Evolutionary conservation across 2,329 filamentous ascomycete genomes (phyloP).

Genomic region (Dothistroma pini): DNA sequence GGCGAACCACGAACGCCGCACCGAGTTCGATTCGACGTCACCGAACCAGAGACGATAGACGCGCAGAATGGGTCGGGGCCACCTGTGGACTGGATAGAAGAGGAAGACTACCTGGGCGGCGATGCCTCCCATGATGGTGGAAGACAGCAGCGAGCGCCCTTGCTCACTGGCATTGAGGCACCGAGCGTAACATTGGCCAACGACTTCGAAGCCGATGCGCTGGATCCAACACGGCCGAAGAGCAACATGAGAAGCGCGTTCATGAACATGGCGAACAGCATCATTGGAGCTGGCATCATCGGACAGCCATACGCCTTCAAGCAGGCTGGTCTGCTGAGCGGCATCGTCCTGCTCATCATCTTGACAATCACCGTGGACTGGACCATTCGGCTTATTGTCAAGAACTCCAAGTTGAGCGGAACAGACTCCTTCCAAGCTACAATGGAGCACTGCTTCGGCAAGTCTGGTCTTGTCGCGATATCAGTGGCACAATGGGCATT

Average conservation of each 20-base stretch:
- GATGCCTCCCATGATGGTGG: constrained; percentile 36
- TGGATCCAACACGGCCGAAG: constrained; percentile 68
- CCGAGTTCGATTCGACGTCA: constrained; percentile 69
- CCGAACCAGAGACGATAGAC: constrained; percentile 27
- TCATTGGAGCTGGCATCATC: constrained; percentile 74
- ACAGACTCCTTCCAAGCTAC: constrained; percentile 93
- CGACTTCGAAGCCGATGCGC: constrained; percentile 52
- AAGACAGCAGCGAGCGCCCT: constrained; percentile 56
- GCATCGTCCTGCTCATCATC: constrained; percentile 69
- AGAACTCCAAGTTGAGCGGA: constrained; percentile 95
- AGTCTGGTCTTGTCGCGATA: constrained; percentile 82
- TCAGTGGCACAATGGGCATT: constrained; percentile 94
- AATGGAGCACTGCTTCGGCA: constrained; percentile 92
- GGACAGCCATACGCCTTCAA: constrained; percentile 92
- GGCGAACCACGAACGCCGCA: constrained; percentile 63
- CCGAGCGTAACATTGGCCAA: constrained; percentile 71
- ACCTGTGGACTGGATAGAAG: constrained; percentile 48
- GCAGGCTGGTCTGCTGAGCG: constrained; percentile 82
- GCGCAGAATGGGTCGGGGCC: constrained; percentile 25
- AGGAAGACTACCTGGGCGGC: constrained; percentile 57
- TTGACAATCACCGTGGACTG: constrained; percentile 89
- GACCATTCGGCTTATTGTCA: constrained; percentile 95
- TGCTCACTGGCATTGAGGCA: constrained; percentile 79
- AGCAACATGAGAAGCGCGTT: constrained; percentile 84
- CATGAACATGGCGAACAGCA: constrained; percentile 99